Evolutionary conservation across 2,329 filamentous ascomycete species (phyloP).

Genomic region (Fonsecaea nubica): DNA sequence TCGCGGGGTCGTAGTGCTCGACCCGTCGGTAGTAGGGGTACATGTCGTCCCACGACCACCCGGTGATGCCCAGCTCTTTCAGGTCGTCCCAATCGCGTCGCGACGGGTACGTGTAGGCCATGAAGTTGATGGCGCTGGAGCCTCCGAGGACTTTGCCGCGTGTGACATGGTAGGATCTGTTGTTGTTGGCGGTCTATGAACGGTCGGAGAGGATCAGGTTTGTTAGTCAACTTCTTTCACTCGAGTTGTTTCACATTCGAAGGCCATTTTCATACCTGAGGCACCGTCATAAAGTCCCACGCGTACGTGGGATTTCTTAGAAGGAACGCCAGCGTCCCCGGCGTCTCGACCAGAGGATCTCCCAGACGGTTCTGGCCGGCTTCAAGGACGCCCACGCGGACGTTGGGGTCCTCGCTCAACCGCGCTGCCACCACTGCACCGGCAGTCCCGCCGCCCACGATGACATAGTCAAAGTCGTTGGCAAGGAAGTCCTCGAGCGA

Average conservation of each 20-base stretch:
- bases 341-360: constrained; percentile 40
- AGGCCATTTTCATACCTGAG: no score
- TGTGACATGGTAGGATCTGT: constrained; percentile 28
- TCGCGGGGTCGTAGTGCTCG: constrained; percentile 38
- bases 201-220: constrained; percentile 9
- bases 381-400: constrained; percentile 54
- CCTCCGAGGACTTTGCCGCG: constrained; percentile 45
- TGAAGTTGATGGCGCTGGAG: constrained; percentile 44
- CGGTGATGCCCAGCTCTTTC: constrained; percentile 39
- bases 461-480: constrained; percentile 41
- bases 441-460: constrained; percentile 43
- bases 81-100: constrained; percentile 44
- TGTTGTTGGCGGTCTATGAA: constrained; percentile 13
- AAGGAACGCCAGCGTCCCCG: constrained; percentile 19
- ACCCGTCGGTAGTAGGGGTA: constrained; percentile 41
- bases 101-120: constrained; percentile 38
- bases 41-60: constrained; percentile 42
- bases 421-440: constrained; percentile 43
- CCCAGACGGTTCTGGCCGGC: constrained; percentile 46
- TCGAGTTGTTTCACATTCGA: no score
- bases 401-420: constrained; percentile 41
- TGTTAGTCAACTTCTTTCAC: neutral
- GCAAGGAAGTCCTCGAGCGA: constrained; percentile 26
- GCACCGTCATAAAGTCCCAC: constrained; percentile 30
- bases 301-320: constrained; percentile 24